Evolutionary conservation across 2,329 filamentous ascomycete species (phyloP).

Genomic region (Calycina marina): DNA sequence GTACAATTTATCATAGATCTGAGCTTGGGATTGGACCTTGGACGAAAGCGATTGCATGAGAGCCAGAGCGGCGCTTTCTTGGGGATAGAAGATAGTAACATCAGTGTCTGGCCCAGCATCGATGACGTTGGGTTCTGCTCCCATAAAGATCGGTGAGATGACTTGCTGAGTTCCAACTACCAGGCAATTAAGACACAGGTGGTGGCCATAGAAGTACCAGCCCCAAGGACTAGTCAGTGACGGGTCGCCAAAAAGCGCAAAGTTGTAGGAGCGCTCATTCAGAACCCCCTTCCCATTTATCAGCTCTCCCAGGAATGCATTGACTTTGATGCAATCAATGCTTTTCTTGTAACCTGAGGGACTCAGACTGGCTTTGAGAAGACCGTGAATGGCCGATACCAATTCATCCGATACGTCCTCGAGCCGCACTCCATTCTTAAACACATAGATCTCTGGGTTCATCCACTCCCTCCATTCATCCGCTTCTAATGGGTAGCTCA

Average conservation of each 20-base stretch:
- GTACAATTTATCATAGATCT: slow-evolving; percentile 42
- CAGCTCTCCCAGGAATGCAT: slow-evolving; percentile 8
- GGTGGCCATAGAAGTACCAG: slow-evolving; percentile 48
- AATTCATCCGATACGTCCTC: slow-evolving; percentile 5
- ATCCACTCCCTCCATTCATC: slow-evolving; percentile 9
- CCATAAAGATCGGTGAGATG: slow-evolving; percentile 60
- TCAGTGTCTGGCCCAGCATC: slow-evolving; percentile 6
- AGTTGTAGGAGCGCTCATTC: slow-evolving; percentile 9
- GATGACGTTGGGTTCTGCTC: slow-evolving; percentile 53
- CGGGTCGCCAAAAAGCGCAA: slow-evolving; percentile 7
- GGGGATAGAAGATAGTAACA: slow-evolving; percentile 3
- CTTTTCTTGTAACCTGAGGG: slow-evolving; percentile 7
- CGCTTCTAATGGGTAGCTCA: slow-evolving; percentile 46
- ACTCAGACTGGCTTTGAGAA: slow-evolving; percentile 6
- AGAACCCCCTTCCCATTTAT: slow-evolving; percentile 4
- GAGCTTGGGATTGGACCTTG: slow-evolving; percentile 25
- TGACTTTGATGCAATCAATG: slow-evolving; percentile 4
- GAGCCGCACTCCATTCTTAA: slow-evolving; percentile 4
- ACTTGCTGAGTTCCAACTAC: slow-evolving; percentile 49
- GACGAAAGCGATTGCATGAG: slow-evolving; percentile 19
- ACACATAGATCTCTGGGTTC: slow-evolving; percentile 8
- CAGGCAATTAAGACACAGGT: slow-evolving; percentile 59
- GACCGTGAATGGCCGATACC: slow-evolving; percentile 3
- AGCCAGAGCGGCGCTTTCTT: slow-evolving; percentile 7
- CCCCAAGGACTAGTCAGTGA: slow-evolving; percentile 7